Evolutionary conservation across 352 stramenopile genomes (phyloP), one percentile per base, ranked within the genome.

Genomic region (Thalassiosira exigua): DNA sequence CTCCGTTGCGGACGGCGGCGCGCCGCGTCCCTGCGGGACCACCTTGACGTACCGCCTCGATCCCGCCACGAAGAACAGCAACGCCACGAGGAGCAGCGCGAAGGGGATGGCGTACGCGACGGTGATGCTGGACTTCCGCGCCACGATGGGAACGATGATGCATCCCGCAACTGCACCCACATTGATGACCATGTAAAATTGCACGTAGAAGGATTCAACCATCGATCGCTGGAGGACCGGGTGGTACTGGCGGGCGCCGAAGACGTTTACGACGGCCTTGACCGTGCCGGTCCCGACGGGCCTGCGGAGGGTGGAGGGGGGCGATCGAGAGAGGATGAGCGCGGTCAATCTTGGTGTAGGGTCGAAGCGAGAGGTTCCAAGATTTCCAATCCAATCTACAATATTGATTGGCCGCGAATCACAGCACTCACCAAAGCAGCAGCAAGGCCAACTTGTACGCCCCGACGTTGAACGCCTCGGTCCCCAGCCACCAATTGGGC

Each of bases 171-270:
- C 75, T 21, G 89, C 89, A 32, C 89, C 89, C 33, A 93, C 79
- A 77, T 94, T 94, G 48, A 94, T 94, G 24, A 77, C 80, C 82
- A 91, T 91, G 74, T 94, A 94, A 75, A 93, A 94, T 36, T 85
- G 77, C 19, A 94, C 87, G 60, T 94, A 94, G 65, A 91, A 94
- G 0, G 77, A 83, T 78, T 90, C 84, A 56, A 94, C 88, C 51
- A 91, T 44, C 1, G 72, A 83, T 24, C 79, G 71, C 65, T 94
- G 89, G 26, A 94, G 74, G 21, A 93, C 46, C 11, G 89, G 89
- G 82, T 94, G 89, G 77, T 89, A 93, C 77, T 94, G 89, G 51
- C 89, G 82, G 11, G 89, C 89, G 32, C 89, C 89, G 69, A 94
- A 92, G 0, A 94, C 85, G 70, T 93, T 94, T 4, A 94, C 87